These are phyloP conservation scores for Paxillus rubicundulus DNA, from an alignment of 768 basidiomycete species.

Conservation along the genomic window DNA sequence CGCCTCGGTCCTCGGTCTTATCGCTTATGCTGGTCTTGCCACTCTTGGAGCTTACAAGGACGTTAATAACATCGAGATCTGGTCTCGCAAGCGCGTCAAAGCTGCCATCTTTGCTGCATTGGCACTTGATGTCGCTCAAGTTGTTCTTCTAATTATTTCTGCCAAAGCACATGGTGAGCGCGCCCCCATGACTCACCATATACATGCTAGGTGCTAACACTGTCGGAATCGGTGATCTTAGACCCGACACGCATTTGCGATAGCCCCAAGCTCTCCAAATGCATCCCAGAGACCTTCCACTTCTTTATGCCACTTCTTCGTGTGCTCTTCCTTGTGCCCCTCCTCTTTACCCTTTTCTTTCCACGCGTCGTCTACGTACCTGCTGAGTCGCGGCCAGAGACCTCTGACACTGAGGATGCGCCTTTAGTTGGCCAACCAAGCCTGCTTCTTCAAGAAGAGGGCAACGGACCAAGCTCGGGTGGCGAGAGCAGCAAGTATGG, in stretches of 20 bases:
- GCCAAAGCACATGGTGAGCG: constrained; percentile 36
- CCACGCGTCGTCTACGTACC: constrained; percentile 64
- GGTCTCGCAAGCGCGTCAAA: constrained; percentile 60
- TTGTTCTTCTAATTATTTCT: constrained; percentile 49
- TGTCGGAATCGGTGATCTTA: background rate
- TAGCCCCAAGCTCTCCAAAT: constrained; percentile 22
- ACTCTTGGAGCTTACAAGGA: constrained; percentile 81
- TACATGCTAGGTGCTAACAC: background rate
- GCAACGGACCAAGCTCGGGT: constrained; percentile 32
- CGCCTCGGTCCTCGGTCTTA: constrained; percentile 64
- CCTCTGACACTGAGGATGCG: constrained; percentile 19
- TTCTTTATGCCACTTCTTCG: constrained; percentile 62
- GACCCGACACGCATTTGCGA: constrained; percentile 20
- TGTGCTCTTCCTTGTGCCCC: constrained; percentile 55
- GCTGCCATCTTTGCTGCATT: constrained; percentile 51
- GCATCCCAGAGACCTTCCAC: constrained; percentile 43
- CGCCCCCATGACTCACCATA: constrained; percentile 9
- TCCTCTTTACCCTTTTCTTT: constrained; percentile 57
- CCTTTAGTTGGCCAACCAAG: constrained; percentile 39
- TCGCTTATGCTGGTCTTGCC: constrained; percentile 70
- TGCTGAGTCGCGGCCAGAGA: constrained; percentile 17
- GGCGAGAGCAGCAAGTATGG: constrained; percentile 63
- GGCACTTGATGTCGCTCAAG: constrained; percentile 57
- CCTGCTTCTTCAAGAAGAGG: constrained; percentile 54
- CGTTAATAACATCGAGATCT: constrained; percentile 63